Base-by-base conservation (phyloP, 1,284 basidiomycete species). In the Leccinum pachyderme region DNA sequence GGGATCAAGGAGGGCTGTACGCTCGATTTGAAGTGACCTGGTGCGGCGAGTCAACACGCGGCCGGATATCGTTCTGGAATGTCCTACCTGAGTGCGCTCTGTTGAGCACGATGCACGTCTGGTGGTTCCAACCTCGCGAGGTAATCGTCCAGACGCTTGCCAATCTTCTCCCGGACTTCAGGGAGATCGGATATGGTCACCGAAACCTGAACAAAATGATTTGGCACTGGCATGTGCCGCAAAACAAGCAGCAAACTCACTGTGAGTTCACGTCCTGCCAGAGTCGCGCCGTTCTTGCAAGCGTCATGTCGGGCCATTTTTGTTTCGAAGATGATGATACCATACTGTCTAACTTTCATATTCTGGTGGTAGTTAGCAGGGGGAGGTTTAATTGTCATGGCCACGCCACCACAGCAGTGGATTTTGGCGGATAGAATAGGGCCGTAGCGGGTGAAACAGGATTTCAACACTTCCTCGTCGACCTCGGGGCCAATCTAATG, bases 181-280 rank as follows among this genome's bases (percentile, higher is more conserved):
- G 83, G 83, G 44, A 86, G 74, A 55, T 82, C 77, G n/a, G 68
- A 71, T 33, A 77, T 63, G 54, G 70, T 68, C 5, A 70, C 52
- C 18, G 73, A 73, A 9, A 84, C 81, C 80, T 81, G 43, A 28
- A 60, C 27, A 31, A 18, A 39, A 27, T 15, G 18, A 49, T 44
- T 13, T 31, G 59, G 33, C 18, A n/a, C 15, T 2, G 39, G 22
- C 25, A 13, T 11, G 5, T 32, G 32, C 32, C 7, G 15, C 13
- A 13, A 55, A 43, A 55, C n/a, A 29, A 13, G 7, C 32, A 1
- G 25, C 43, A 13, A 27, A 46, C 75, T 56, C 62, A 81, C 82
- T 35, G 77, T 68, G 7, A 85, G 63, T 43, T 66, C 54, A 47
- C 63, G 67, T 8, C 73, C 79, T 4, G 71, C 62, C 24, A 84